Evolutionary conservation across 2,329 filamentous ascomycete species (phyloP).

Genomic region (Pseudogymnoascus sp.): DNA sequence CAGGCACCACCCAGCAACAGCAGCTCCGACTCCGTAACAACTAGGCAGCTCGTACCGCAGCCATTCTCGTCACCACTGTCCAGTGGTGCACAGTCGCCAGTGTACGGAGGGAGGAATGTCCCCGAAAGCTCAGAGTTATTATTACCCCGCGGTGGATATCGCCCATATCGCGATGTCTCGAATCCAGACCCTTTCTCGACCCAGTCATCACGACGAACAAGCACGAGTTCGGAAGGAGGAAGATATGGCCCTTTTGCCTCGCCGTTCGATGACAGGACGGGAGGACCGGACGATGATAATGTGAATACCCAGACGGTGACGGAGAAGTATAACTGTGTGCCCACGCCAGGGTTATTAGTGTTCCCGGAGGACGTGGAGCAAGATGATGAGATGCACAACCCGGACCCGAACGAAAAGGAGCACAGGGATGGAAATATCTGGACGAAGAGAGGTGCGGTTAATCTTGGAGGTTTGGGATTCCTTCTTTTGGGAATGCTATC

Average conservation of each 20-base stretch:
- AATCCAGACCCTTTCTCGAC: conserved; percentile 28
- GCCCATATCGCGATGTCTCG: conserved; percentile 45
- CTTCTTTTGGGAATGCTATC: conserved; percentile 53
- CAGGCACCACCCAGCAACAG: conserved; percentile 12
- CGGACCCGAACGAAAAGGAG: conserved; percentile 56
- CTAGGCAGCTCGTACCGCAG: conserved; percentile 26
- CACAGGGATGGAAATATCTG: conserved; percentile 57
- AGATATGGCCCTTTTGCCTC: conserved; percentile 37
- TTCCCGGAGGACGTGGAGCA: conserved; percentile 68
- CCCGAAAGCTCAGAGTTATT: conserved; percentile 30
- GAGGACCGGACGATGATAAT: conserved; percentile 53
- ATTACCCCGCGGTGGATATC: conserved; percentile 39
- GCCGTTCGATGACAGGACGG: conserved; percentile 53
- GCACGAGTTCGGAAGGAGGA: conserved; percentile 48
- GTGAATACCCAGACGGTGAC: conserved; percentile 66
- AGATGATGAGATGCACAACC: conserved; percentile 65
- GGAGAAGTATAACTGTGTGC: conserved; percentile 66
- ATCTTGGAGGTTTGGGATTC: conserved; percentile 54
- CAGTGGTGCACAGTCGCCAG: not conserved
- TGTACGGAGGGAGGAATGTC: conserved; percentile 19
- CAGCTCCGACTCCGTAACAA: conserved; percentile 31
- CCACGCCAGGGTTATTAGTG: conserved; percentile 56
- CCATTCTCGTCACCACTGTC: conserved; percentile 16
- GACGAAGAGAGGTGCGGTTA: conserved; percentile 54
- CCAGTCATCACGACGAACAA: conserved; percentile 52